Evolutionary conservation across 1,284 basidiomycete genomes (phyloP).

Genomic region (Athelia psychrophila): DNA sequence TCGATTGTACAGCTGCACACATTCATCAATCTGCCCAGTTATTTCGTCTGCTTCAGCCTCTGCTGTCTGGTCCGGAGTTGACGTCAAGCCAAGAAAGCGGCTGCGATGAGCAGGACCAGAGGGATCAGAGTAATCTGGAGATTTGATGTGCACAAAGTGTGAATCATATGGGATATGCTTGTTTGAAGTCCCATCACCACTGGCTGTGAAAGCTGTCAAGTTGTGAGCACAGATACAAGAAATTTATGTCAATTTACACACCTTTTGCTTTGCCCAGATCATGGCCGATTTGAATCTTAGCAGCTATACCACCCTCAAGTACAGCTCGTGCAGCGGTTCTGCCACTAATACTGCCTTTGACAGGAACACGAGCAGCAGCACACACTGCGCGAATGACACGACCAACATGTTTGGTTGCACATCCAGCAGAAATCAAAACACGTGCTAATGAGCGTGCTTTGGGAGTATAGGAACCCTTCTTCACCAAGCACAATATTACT

Average conservation of each 20-base stretch:
- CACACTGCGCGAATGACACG: background rate
- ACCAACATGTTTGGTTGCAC: background rate
- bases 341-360: conserved; percentile 5
- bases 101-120: background rate
- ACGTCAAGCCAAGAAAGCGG: background rate
- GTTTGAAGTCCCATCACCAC: conserved; percentile 13
- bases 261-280: conserved; percentile 8
- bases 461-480: background rate
- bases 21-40: background rate
- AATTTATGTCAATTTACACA: background rate
- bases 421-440: background rate
- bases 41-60: background rate
- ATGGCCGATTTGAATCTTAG: conserved; percentile 8
- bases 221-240: background rate
- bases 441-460: background rate
- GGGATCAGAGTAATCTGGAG: background rate
- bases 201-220: conserved; percentile 4
- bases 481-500: background rate
- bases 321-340: conserved; percentile 10
- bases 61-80: background rate
- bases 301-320: conserved; percentile 10
- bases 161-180: conserved; percentile 14
- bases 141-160: conserved; percentile 5
- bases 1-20: conserved; percentile 6
- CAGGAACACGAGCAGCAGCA: background rate